phyloP scores from a whole-genome alignment of 1,139 yeast genomes.

The Lodderomyces parapsilosis region DNA sequence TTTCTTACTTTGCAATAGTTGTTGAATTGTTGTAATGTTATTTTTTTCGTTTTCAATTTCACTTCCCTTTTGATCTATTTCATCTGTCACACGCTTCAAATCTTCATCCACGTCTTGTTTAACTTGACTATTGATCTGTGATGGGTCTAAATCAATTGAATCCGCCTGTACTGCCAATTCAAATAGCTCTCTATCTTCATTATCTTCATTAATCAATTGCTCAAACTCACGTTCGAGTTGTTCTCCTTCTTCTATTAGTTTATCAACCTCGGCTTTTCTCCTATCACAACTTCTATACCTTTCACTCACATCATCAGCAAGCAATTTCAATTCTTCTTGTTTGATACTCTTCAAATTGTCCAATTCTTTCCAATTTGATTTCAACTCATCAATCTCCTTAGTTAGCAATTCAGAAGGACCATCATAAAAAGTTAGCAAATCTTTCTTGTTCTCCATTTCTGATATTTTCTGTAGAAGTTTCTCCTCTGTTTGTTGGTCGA shows the following conservation, averaged over 20 bases:
- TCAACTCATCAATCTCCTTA: conserved; percentile 18
- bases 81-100: conserved; percentile 6
- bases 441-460: not conserved
- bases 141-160: not conserved
- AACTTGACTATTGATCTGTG: conserved; percentile 3
- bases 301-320: conserved; percentile 19
- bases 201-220: conserved; percentile 13
- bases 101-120: conserved; percentile 5
- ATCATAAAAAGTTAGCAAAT: conserved; percentile 10
- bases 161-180: not conserved
- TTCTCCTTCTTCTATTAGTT: conserved; percentile 18
- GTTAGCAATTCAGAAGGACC: conserved; percentile 20
- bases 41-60: conserved; percentile 2
- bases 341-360: conserved; percentile 19
- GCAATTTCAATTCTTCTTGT: conserved; percentile 19
- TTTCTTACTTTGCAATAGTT: conserved; percentile 7
- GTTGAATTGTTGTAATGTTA: conserved; percentile 5
- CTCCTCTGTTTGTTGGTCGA: conserved; percentile 69
- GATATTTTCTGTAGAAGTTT: conserved; percentile 44
- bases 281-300: conserved; percentile 18
- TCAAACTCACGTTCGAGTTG: conserved; percentile 21
- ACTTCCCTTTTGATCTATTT: conserved; percentile 11
- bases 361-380: conserved; percentile 19
- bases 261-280: conserved; percentile 14
- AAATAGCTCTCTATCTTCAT: conserved; percentile 1